These are phyloP conservation scores for Pythium biforme DNA, from an alignment of 352 stramenopile species.

Conservation along the genomic window DNA sequence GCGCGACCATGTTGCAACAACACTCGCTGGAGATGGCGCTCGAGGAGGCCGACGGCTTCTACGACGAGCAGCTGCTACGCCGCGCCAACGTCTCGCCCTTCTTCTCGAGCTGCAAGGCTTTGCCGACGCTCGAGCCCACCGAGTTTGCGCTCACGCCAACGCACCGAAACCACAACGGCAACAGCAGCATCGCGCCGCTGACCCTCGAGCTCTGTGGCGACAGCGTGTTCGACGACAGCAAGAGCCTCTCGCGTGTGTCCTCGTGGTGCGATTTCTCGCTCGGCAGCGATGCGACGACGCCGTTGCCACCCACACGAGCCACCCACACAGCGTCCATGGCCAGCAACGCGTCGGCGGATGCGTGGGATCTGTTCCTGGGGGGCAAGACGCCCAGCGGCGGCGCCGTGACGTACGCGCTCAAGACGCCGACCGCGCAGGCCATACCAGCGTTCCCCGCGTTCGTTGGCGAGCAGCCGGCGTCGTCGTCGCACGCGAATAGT, in stretches of 20 bases:
- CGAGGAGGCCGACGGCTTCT: conserved; percentile 34
- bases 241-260: neutral
- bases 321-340: no score
- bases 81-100: conserved; percentile 39
- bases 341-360: neutral
- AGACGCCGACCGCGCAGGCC: conserved; percentile 10
- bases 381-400: neutral
- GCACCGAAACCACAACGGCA: neutral
- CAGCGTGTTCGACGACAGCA: neutral
- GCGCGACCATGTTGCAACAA: conserved; percentile 6
- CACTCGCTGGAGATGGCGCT: conserved; percentile 37
- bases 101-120: conserved; percentile 29
- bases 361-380: conserved; percentile 12
- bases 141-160: no score
- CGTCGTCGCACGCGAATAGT: neutral
- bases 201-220: neutral
- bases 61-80: conserved; percentile 30
- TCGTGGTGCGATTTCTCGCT: conserved; percentile 16
- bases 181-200: neutral
- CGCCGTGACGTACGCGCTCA: conserved; percentile 4
- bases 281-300: neutral
- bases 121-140: neutral
- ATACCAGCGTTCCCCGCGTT: conserved; percentile 1
- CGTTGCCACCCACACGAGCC: no score
- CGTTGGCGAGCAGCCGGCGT: neutral